These are phyloP conservation scores for Stromatinia cepivora DNA, from an alignment of 2,329 filamentous ascomycete genomes.

Conservation along the genomic window DNA sequence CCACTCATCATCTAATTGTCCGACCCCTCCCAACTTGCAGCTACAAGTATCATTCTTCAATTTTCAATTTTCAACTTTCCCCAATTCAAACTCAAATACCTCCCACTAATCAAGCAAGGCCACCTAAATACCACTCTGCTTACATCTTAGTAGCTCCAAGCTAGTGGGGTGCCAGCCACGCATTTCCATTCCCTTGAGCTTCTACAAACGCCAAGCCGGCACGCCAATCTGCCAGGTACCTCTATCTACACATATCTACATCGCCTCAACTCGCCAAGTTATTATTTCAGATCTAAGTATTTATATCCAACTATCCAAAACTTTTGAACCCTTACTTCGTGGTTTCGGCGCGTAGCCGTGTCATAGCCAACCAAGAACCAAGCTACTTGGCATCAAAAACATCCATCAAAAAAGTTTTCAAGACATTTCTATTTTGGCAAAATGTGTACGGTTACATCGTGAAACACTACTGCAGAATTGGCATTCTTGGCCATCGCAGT, in stretches of 20 bases:
- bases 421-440: neutral
- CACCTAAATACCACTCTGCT: neutral
- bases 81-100: neutral
- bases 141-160: neutral
- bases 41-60: neutral
- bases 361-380: neutral
- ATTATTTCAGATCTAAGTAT: neutral
- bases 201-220: conserved; percentile 2
- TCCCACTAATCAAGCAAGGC: neutral
- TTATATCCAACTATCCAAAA: too few species aligned
- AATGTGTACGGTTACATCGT: conserved; percentile 8
- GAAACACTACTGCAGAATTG: conserved; percentile 16
- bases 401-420: neutral
- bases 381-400: conserved; percentile 18
- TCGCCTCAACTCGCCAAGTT: neutral
- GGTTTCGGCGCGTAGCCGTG: neutral
- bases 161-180: too few species aligned
- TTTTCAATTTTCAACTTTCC: neutral
- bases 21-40: neutral
- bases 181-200: neutral
- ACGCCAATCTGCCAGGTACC: neutral
- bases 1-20: neutral
- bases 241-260: too few species aligned
- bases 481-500: conserved; percentile 12
- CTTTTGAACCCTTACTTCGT: neutral